Evolutionary conservation across 106 monocot genomes (phyloP), one percentile per base, ranked within the genome.

Genomic region (Dendrobium catenatum): DNA sequence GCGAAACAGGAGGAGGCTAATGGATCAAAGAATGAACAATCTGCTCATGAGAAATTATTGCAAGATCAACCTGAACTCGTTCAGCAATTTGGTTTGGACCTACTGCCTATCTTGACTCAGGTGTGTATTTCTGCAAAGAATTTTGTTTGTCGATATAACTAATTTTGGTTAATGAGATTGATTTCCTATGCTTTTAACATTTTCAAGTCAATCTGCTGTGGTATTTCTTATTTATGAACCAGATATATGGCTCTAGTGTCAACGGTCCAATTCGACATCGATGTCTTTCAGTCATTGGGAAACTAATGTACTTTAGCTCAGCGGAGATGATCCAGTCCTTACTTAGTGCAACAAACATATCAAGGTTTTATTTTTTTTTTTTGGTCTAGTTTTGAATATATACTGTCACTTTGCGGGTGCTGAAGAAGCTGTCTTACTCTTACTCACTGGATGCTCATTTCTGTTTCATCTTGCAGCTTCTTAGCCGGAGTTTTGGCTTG

Each of bases 231-330:
- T 46, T 73, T 27, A 20, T 79, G 59, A 40, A 74, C 18, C 83
- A 99, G 99, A 87, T 95, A 68, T 99, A 95, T 85, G 91, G 89
- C 27, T 99, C 95, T 19, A 99, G 99, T 86, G 91, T 99, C 77
- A 99, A 91, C 86, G 91, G 88, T 55, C 85, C 91, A 56, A 90
- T 99, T 79, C 93, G 99, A 29, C 91, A 99, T 73, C 95, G 89
- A 59, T 95, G 95, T 68, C 78, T 99, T 20, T 95, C 99, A 77
- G 93, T 90, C 24, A 90, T 99, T 83, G 95, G 89, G 40, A 99
- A 99, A 80, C 76, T 99, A 77, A 93, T 99, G 95, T 90, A 93
- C 74, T 99, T 92, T 79, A 99, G 98, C 81, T 89, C 88, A 44
- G 91, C 93, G 48, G 93, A 95, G 54, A 95, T 95, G 93, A 99